Percentiles rank a stretch among this genome's conserved stretches.
These are phyloP conservation scores for Plicaturopsis crispa DNA, from an alignment of 768 basidiomycete genomes.

Conservation along the genomic window DNA sequence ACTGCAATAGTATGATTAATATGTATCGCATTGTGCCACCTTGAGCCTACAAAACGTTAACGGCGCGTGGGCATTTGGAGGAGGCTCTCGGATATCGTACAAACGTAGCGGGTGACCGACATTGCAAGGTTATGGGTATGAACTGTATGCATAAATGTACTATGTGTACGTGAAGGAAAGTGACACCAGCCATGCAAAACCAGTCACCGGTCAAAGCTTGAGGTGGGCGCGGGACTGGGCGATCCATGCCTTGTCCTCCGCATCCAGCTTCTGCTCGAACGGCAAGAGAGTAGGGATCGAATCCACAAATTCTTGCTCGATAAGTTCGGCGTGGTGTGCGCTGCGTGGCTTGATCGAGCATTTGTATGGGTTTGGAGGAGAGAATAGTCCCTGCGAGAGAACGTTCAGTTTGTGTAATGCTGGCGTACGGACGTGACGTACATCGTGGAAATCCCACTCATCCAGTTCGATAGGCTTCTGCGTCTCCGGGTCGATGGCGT, in stretches of 20 bases:
- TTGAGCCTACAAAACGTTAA: no score
- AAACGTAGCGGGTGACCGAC: no score
- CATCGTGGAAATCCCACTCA: constrained; percentile 10
- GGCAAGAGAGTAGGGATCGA: constrained; percentile 7
- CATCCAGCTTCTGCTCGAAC: constrained; percentile 7
- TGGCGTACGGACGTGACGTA: neutral
- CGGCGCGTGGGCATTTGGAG: no score
- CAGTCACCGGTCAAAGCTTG: no score
- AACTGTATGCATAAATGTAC: no score
- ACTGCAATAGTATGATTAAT: no score
- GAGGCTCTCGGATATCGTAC: no score
- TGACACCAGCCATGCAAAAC: no score
- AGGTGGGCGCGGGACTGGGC: neutral
- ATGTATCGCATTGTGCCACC: no score
- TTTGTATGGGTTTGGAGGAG: constrained; percentile 10
- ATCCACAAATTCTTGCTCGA: constrained; percentile 9
- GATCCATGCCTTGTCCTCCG: neutral
- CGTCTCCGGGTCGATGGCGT: constrained; percentile 1
- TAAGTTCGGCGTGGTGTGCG: constrained; percentile 8
- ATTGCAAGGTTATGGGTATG: no score
- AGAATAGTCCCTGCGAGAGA: constrained; percentile 9
- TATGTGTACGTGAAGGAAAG: no score
- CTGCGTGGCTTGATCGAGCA: constrained; percentile 15
- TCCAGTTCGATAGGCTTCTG: constrained; percentile 8
- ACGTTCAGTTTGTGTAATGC: neutral